Conservation (phyloP, 2,329 filamentous ascomycete species). For the Neophaeococcomyces mojaviensis region DNA sequence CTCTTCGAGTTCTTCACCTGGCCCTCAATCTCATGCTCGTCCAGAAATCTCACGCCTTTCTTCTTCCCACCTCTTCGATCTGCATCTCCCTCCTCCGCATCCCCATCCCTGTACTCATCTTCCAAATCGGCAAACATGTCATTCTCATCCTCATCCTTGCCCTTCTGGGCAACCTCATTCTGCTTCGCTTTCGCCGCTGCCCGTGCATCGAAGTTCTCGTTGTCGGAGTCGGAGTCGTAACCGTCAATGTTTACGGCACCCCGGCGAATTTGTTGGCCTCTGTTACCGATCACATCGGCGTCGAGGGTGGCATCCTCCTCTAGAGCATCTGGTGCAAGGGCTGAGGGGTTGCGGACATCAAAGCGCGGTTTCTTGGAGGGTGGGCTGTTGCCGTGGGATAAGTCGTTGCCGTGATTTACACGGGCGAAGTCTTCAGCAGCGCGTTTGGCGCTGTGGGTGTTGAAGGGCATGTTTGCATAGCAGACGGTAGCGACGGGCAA, state of each 20-base stretch:
- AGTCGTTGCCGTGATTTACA: slow-evolving; percentile 56
- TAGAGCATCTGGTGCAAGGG: slow-evolving; percentile 71
- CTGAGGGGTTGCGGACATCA: slow-evolving; percentile 89
- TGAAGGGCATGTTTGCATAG: no score
- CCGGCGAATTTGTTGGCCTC: slow-evolving; percentile 68
- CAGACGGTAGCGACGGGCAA: no score
- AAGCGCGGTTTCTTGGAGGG: slow-evolving; percentile 76
- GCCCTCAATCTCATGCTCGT: slow-evolving; percentile 64
- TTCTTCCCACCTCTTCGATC: slow-evolving; percentile 48
- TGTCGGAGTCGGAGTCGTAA: slow-evolving; percentile 88
- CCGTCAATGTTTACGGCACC: slow-evolving; percentile 94
- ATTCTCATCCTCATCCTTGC: slow-evolving; percentile 33
- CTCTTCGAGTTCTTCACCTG: slow-evolving; percentile 67
- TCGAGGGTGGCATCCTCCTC: slow-evolving; percentile 73
- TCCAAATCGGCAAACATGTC: slow-evolving; percentile 79
- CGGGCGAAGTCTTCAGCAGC: slow-evolving; percentile 74
- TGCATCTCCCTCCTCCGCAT: slow-evolving; percentile 43
- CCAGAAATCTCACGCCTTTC: slow-evolving; percentile 55
- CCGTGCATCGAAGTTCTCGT: slow-evolving; percentile 76
- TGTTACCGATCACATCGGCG: slow-evolving; percentile 80
- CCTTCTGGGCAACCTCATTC: slow-evolving; percentile 34
- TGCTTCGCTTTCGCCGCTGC: slow-evolving; percentile 53
- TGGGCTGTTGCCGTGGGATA: slow-evolving; percentile 32
- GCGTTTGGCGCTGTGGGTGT: slow-evolving; percentile 60
- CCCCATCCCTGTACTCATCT: slow-evolving; percentile 50